Evolutionary conservation across 176 grass and related monocot genomes (phyloP).

Genomic region (Bromus sterilis): DNA sequence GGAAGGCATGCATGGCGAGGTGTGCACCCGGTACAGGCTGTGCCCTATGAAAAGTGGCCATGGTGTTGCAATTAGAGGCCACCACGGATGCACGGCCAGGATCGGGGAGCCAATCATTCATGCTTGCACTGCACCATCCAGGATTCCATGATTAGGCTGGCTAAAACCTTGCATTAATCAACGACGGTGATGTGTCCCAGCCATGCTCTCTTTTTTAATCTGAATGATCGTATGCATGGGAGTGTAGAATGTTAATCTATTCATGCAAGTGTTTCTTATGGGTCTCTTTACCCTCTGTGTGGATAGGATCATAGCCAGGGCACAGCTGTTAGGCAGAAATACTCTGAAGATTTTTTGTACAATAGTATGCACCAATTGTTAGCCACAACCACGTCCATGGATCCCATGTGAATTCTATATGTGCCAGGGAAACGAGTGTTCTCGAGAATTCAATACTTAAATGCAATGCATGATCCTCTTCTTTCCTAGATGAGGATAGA

Average conservation of each 20-base stretch:
- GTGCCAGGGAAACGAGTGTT: neutral
- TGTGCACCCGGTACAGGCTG: slow-evolving; percentile 7
- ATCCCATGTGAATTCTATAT: neutral
- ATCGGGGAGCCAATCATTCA: slow-evolving; percentile 19
- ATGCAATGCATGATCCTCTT: neutral
- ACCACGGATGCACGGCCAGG: slow-evolving; percentile 24
- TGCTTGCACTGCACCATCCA: neutral
- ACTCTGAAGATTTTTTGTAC: neutral
- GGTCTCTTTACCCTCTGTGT: neutral
- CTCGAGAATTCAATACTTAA: neutral
- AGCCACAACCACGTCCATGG: neutral
- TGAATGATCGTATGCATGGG: neutral
- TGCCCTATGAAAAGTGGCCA: neutral
- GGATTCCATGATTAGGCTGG: neutral
- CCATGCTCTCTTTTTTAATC: neutral
- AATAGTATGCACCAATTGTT: neutral
- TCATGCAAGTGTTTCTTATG: neutral
- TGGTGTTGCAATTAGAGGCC: slow-evolving; percentile 18
- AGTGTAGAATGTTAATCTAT: neutral
- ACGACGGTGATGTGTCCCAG: neutral
- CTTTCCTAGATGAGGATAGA: neutral
- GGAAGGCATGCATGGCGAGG: slow-evolving; percentile 26
- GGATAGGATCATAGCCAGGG: neutral
- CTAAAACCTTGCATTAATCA: neutral
- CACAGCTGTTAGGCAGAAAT: slow-evolving; percentile 23